phyloP scores from a whole-genome alignment of 306 rosid species.

The Vicia faba region DNA sequence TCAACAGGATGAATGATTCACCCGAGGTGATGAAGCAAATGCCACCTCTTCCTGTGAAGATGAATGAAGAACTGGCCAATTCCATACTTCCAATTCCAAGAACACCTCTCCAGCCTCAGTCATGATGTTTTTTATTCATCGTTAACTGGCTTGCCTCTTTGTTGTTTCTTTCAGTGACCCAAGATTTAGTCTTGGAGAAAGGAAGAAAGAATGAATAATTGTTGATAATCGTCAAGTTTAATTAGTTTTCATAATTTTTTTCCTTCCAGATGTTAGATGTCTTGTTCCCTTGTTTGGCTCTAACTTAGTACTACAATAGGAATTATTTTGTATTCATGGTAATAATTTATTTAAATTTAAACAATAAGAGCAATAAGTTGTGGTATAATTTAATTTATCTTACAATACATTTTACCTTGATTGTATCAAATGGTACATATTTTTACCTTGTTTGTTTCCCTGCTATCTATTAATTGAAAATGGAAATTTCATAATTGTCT shows the following conservation, averaged over 20 bases:
- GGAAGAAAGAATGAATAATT: constrained; percentile 40
- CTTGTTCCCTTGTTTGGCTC: constrained; percentile 44
- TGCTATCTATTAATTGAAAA: background rate
- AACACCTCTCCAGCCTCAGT: constrained; percentile 58
- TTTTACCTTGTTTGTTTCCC: background rate
- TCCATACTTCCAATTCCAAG: constrained; percentile 80
- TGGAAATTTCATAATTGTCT: background rate
- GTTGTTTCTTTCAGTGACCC: constrained; percentile 43
- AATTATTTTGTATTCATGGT: constrained; percentile 48
- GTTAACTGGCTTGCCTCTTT: constrained; percentile 35
- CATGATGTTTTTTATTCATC: constrained; percentile 44
- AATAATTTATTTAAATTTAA: constrained; percentile 45
- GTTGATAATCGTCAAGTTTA: constrained; percentile 42
- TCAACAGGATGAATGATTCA: constrained; percentile 61
- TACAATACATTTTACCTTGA: constrained; percentile 28
- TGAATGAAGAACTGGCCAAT: constrained; percentile 83
- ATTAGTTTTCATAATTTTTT: constrained; percentile 36
- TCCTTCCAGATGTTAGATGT: constrained; percentile 31
- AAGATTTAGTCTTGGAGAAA: constrained; percentile 27
- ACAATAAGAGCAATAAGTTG: constrained; percentile 43
- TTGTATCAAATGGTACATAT: constrained; percentile 29
- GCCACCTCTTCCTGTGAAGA: constrained; percentile 91
- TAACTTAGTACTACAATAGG: constrained; percentile 48
- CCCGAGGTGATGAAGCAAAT: constrained; percentile 97
- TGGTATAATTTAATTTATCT: constrained; percentile 39